Conservation (phyloP, 306 rosid species). For the Rubus idaeus region DNA sequence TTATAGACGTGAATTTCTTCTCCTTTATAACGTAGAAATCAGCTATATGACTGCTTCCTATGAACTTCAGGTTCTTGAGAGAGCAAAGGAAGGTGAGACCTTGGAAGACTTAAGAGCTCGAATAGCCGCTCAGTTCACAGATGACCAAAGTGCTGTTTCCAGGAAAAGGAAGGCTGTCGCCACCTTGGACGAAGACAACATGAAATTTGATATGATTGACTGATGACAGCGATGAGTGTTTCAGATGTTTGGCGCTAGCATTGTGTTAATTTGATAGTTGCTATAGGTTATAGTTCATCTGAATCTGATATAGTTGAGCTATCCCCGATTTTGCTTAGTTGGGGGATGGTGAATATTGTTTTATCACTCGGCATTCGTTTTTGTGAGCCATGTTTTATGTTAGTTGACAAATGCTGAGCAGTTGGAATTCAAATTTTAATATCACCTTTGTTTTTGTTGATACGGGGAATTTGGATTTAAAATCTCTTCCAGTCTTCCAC, state of each 20-base stretch:
- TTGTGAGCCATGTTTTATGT: background rate
- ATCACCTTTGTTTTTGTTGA: background rate
- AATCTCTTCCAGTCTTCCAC: background rate
- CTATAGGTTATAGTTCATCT: background rate
- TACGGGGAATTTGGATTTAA: background rate
- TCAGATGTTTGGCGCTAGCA: background rate
- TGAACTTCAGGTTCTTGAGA: constrained; percentile 67
- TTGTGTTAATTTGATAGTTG: background rate
- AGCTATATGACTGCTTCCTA: constrained; percentile 2
- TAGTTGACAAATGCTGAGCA: background rate
- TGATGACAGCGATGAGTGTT: constrained; percentile 23
- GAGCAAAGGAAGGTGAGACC: constrained; percentile 90
- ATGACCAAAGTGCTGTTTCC: constrained; percentile 50
- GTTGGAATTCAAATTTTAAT: background rate
- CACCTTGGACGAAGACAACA: constrained; percentile 51
- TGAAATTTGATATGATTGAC: constrained; percentile 48
- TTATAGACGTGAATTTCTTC: background rate
- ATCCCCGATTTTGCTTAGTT: constrained; percentile 16
- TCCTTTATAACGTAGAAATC: constrained; percentile 9
- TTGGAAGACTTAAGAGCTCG: constrained; percentile 77
- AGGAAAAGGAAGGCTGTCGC: constrained; percentile 69
- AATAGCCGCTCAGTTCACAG: constrained; percentile 66
- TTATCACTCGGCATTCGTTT: background rate
- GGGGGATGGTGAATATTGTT: constrained; percentile 2
- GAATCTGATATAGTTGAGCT: background rate